Evolutionary conservation across 768 basidiomycete genomes (phyloP).

Genomic region (Ephemerocybe angulata): DNA sequence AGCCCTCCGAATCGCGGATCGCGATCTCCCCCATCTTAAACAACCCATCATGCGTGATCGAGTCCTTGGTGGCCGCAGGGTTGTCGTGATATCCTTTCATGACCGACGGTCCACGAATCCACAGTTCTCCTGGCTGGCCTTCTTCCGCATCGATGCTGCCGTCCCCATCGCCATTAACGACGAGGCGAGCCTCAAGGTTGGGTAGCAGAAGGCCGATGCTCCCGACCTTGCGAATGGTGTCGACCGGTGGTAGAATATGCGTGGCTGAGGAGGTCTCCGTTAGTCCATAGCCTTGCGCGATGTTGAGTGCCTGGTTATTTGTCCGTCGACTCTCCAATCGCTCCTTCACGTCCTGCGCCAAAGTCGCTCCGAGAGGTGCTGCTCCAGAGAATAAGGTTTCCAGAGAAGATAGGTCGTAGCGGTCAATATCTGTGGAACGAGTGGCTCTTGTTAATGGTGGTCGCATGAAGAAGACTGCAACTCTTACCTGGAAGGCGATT

Average conservation of each 20-base stretch:
- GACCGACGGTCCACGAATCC: slow-evolving; percentile 72
- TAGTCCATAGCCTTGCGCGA: slow-evolving; percentile 69
- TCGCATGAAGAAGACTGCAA: background rate
- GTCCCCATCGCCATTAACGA: slow-evolving; percentile 57
- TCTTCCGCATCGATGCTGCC: slow-evolving; percentile 44
- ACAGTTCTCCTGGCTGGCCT: slow-evolving; percentile 75
- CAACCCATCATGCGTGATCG: slow-evolving; percentile 75
- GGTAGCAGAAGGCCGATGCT: slow-evolving; percentile 69
- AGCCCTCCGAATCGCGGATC: slow-evolving; percentile 64
- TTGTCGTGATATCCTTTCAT: slow-evolving; percentile 91
- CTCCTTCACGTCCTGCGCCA: slow-evolving; percentile 46
- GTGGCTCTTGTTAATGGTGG: background rate
- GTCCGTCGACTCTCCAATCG: slow-evolving; percentile 34
- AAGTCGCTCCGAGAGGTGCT: slow-evolving; percentile 68
- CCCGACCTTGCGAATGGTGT: slow-evolving; percentile 52
- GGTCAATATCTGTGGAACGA: slow-evolving; percentile 47
- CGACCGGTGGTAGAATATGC: slow-evolving; percentile 46
- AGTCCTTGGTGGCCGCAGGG: slow-evolving; percentile 57
- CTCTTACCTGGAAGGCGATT: slow-evolving; percentile 61
- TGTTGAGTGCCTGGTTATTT: slow-evolving; percentile 36
- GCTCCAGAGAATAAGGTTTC: slow-evolving; percentile 66
- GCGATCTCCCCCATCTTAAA: slow-evolving; percentile 89
- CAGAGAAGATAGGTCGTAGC: slow-evolving; percentile 65
- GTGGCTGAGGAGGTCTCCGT: slow-evolving; percentile 81
- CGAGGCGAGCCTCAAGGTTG: slow-evolving; percentile 70